Base-by-base conservation (phyloP, 306 rosid species). In the Prosopis cineraria region DNA sequence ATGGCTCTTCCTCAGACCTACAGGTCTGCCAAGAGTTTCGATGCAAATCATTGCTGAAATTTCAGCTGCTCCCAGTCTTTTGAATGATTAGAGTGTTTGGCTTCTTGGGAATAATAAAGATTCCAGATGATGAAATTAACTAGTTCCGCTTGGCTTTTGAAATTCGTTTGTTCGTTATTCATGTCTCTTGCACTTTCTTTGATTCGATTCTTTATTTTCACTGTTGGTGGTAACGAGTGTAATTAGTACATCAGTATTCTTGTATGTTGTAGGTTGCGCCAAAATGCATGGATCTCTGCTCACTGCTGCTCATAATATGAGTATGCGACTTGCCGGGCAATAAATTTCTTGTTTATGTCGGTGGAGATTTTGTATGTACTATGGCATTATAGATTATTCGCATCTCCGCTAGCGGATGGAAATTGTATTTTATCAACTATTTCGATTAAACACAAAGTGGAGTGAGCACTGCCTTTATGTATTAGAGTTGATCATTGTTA, bases 1-100 rank as follows among this genome's bases (percentile, higher is more conserved):
- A 80, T 82, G 19, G 62, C 77, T 44, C 97, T 94, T 79, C 98
- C 98, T 29, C 93, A 92, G 76, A 90, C 96, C 68, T 88, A 81
- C 85, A 85, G 83, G 77, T 86, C 84, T 68, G 56, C 88, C 71
- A 86, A 88, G 81, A 84, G 80, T 60, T 83, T 83, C 64, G 50
- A 70, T 29, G 48, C 44, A 34, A 34, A 67, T 70, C 78, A 60
- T 67, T 58, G 43, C 50, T 69, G 34, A 58, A 30, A 45, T 45
- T 12, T 25, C 36, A 37, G 29, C 27, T 47, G 19, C 27, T 4
- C 53, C 16, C 11, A 9, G 74, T 19, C 29, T 70, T 9, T 29
- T 6, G 7, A 41, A 14, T 39, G 52, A 41, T 7, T 43, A 0
- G 8, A n/a, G 13, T 34, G 22, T 5, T n/a, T 59, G 45, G 56